Conservation (phyloP, 2,329 filamentous ascomycete species). For the Aspergillus pseudonomiae region DNA sequence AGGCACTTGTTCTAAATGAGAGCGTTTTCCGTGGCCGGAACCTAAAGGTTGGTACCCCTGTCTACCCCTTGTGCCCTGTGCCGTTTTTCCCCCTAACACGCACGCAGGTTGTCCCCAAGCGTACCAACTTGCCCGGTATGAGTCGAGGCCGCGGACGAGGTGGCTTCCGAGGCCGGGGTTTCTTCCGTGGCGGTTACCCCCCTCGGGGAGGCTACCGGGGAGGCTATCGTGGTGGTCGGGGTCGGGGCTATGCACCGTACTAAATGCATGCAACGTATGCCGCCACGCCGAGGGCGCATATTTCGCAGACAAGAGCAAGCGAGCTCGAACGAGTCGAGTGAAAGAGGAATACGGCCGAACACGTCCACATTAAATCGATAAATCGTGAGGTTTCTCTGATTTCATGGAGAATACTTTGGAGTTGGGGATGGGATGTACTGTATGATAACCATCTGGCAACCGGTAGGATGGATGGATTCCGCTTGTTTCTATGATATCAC, state of each 20-base stretch:
- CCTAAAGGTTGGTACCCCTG: conserved; percentile 71
- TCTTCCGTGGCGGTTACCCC: conserved; percentile 50
- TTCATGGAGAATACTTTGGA: conserved; percentile 31
- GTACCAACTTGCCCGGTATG: conserved; percentile 96
- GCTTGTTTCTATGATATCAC: conserved; percentile 27
- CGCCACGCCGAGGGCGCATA: conserved; percentile 1
- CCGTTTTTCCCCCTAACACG: conserved; percentile 22
- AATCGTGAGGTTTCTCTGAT: conserved; percentile 21
- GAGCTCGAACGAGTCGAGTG: conserved; percentile 8
- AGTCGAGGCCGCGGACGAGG: conserved; percentile 67
- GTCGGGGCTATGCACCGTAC: conserved; percentile 51
- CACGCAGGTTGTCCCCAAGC: conserved; percentile 79
- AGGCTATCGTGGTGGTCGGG: conserved; percentile 52
- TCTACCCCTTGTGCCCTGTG: neutral
- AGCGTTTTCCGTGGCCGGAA: conserved; percentile 93
- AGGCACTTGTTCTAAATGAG: conserved; percentile 93
- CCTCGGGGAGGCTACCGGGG: conserved; percentile 64
- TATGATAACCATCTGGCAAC: conserved; percentile 37
- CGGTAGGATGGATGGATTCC: conserved; percentile 24
- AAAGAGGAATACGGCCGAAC: conserved; percentile 3
- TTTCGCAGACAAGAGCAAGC: conserved; percentile 8
- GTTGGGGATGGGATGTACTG: conserved; percentile 33
- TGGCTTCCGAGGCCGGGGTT: conserved; percentile 55
- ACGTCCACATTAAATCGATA: conserved; percentile 6
- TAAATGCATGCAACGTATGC: conserved; percentile 26